Evolutionary conservation across 306 rosid genomes (phyloP).

Genomic region (Pterocarpus santalinus): DNA sequence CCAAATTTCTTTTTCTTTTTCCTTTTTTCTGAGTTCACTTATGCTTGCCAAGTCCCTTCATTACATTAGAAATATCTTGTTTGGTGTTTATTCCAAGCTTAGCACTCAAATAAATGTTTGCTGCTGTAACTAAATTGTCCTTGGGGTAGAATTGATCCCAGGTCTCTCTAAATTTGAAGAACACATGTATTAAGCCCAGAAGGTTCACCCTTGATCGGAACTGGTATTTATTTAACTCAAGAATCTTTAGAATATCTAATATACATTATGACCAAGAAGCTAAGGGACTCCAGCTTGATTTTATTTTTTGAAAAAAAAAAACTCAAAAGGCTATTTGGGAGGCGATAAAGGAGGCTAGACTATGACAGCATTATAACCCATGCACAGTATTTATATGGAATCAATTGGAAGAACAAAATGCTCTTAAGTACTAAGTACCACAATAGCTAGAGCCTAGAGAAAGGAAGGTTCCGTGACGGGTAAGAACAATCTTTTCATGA

Average conservation of each 20-base stretch:
- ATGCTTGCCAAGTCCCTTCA: background rate
- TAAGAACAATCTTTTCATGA: background rate
- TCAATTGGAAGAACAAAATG: background rate
- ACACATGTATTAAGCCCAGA: background rate
- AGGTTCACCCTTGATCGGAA: background rate
- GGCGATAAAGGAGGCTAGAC: background rate
- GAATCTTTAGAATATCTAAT: background rate
- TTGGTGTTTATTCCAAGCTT: background rate
- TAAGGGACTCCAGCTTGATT: background rate
- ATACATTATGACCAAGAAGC: no score
- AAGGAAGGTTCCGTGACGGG: background rate
- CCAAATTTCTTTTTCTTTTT: background rate
- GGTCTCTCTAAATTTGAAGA: conserved; percentile 5
- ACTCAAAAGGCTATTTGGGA: background rate
- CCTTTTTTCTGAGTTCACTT: background rate
- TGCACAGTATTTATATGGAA: background rate
- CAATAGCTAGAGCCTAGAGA: no score
- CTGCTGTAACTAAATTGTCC: background rate
- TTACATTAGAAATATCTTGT: background rate
- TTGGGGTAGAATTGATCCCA: background rate
- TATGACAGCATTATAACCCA: no score
- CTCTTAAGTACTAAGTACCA: no score
- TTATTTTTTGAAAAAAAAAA: background rate
- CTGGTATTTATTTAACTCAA: background rate
- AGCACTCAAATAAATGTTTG: background rate